These are phyloP conservation scores for Hymenoscyphus albidus DNA, from an alignment of 2,329 filamentous ascomycete species.

Conservation along the genomic window DNA sequence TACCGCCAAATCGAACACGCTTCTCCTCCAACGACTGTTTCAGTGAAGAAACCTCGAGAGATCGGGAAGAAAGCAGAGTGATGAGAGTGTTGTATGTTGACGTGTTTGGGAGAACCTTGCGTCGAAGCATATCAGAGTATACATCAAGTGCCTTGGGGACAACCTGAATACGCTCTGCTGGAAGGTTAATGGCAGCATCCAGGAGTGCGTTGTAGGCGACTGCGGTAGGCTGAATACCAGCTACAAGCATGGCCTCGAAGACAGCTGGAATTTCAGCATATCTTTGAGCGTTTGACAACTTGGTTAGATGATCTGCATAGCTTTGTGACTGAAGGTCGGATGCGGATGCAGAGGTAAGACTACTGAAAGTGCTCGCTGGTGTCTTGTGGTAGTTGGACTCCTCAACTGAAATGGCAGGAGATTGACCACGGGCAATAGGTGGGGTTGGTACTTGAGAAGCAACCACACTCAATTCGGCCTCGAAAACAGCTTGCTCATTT, in stretches of 20 bases:
- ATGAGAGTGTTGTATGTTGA: slow-evolving; percentile 88
- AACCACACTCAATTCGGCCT: slow-evolving; percentile 33
- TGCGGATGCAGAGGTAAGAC: slow-evolving; percentile 43
- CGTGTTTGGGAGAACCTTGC: slow-evolving; percentile 75
- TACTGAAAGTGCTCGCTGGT: slow-evolving; percentile 54
- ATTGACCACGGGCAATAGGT: slow-evolving; percentile 25
- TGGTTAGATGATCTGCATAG: slow-evolving; percentile 75
- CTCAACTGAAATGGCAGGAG: slow-evolving; percentile 26
- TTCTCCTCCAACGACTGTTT: slow-evolving; percentile 76
- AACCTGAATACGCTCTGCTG: slow-evolving; percentile 73
- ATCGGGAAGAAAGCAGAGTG: slow-evolving; percentile 73
- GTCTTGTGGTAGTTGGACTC: slow-evolving; percentile 42
- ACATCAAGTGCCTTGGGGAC: slow-evolving; percentile 91
- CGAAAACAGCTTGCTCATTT: slow-evolving; percentile 41
- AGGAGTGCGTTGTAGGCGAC: slow-evolving; percentile 91
- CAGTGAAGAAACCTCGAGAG: slow-evolving; percentile 70
- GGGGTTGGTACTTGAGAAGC: slow-evolving; percentile 32
- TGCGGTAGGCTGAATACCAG: slow-evolving; percentile 75
- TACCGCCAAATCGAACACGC: slow-evolving; percentile 76
- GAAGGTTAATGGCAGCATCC: slow-evolving; percentile 77
- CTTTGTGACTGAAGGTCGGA: slow-evolving; percentile 61
- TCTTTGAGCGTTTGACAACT: slow-evolving; percentile 66
- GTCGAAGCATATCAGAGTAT: slow-evolving; percentile 92
- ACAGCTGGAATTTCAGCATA: slow-evolving; percentile 86
- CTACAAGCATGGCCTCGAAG: slow-evolving; percentile 85